These are phyloP conservation scores for Cladorrhinum sp. DNA, from an alignment of 2,329 filamentous ascomycete species.

Conservation along the genomic window DNA sequence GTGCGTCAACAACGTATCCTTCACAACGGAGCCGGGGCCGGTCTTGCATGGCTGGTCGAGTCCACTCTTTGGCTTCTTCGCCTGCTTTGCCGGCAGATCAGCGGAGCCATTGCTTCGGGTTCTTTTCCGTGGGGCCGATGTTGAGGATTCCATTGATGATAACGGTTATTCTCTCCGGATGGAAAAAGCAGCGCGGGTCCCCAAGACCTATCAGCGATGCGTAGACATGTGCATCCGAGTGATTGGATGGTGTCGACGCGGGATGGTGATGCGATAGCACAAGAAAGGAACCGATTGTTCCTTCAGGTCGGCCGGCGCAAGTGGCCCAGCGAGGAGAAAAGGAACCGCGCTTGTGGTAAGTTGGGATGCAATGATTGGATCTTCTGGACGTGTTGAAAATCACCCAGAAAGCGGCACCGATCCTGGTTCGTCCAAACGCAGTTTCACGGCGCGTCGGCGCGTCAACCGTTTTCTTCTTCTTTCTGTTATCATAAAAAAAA, in stretches of 20 bases:
- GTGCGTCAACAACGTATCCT: slow-evolving; percentile 63
- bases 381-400: not conserved
- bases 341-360: not conserved
- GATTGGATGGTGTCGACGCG: slow-evolving; percentile 18
- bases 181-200: not conserved
- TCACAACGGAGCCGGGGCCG: slow-evolving; percentile 25
- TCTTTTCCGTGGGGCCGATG: slow-evolving; percentile 19
- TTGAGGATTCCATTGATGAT: slow-evolving; percentile 11
- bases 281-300: not conserved
- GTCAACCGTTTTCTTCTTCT: slow-evolving; percentile 13
- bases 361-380: slow-evolving; percentile 9
- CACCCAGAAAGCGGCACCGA: slow-evolving; percentile 11
- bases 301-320: too few species aligned
- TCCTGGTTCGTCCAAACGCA: slow-evolving; percentile 4
- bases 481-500: not conserved
- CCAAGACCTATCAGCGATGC: slow-evolving; percentile 18
- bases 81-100: slow-evolving; percentile 24
- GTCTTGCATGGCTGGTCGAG: slow-evolving; percentile 1
- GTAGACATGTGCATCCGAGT: slow-evolving; percentile 5
- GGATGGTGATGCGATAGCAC: slow-evolving; percentile 9
- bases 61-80: slow-evolving; percentile 16
- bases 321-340: not conserved
- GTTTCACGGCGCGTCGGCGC: slow-evolving; percentile 20
- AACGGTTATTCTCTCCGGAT: not conserved
- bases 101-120: slow-evolving; percentile 7